Evolutionary conservation across 495 filamentous ascomycete genomes (phyloP).

Genomic region (Penicillium verhagenii): DNA sequence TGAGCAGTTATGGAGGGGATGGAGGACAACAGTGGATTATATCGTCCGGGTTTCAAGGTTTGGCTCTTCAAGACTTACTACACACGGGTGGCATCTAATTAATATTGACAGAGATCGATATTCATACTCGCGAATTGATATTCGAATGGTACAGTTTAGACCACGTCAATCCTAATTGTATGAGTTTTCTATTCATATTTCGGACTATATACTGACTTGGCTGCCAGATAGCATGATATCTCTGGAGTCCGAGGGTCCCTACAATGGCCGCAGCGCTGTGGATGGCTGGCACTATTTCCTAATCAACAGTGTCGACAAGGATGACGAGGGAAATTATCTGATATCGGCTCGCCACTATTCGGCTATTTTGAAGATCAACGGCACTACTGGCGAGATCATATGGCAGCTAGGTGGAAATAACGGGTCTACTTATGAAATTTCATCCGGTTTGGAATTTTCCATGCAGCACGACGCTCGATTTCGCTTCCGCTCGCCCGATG

Average conservation of each 20-base stretch:
- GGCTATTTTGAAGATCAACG: constrained; percentile 50
- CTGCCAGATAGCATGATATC: constrained; percentile 31
- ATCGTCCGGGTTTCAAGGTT: constrained; percentile 33
- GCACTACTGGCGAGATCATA: constrained; percentile 47
- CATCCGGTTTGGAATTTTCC: too few species aligned
- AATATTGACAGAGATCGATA: constrained; percentile 24
- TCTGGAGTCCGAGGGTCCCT: constrained; percentile 36
- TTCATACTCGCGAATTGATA: constrained; percentile 29
- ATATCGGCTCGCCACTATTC: constrained; percentile 48
- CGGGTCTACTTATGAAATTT: neutral
- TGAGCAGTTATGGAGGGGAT: constrained; percentile 27
- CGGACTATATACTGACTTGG: constrained; percentile 36
- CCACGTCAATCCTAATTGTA: constrained; percentile 33
- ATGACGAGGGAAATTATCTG: constrained; percentile 44
- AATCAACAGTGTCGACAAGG: constrained; percentile 26
- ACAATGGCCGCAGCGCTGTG: constrained; percentile 28
- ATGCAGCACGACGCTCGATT: neutral
- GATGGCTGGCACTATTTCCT: constrained; percentile 30
- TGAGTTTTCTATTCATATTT: constrained; percentile 7
- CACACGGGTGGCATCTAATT: too few species aligned
- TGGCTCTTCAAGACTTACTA: neutral
- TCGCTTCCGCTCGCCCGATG: neutral
- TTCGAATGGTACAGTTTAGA: constrained; percentile 37
- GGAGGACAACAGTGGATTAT: constrained; percentile 31
- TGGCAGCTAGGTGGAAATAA: constrained; percentile 46